A percentile compares a stretch with the other conserved stretches of the same genome.
Conservation (phyloP, 768 basidiomycete genomes). For the Lentinula guzmanii region DNA sequence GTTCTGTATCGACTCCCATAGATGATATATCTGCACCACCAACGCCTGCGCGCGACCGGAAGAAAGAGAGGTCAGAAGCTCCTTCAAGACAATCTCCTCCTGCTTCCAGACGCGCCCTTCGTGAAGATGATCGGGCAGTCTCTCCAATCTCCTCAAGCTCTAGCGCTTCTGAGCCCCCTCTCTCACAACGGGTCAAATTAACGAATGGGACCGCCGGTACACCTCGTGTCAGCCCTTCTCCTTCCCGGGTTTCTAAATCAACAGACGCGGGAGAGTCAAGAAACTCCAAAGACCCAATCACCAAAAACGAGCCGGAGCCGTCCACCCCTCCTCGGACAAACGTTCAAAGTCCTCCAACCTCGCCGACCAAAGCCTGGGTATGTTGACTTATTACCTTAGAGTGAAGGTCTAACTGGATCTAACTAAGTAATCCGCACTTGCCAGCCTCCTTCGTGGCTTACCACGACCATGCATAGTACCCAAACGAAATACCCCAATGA, state of each 20-base stretch:
- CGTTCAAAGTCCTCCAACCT: slow-evolving; percentile 5
- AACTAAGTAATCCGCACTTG: slow-evolving; percentile 7
- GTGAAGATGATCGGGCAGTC: slow-evolving; percentile 48
- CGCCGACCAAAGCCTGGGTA: slow-evolving; percentile 7
- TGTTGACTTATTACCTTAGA: background rate
- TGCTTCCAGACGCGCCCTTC: slow-evolving; percentile 19
- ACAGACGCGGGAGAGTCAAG: slow-evolving; percentile 4
- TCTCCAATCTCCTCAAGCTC: slow-evolving; percentile 73
- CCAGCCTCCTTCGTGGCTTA: slow-evolving; percentile 67
- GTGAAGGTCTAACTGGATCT: background rate
- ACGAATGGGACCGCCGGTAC: slow-evolving; percentile 39
- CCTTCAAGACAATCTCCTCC: slow-evolving; percentile 22
- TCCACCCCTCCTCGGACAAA: background rate
- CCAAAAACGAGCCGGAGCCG: background rate
- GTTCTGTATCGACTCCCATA: slow-evolving; percentile 32
- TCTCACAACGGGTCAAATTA: slow-evolving; percentile 60
- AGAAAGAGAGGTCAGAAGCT: slow-evolving; percentile 29
- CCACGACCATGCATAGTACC: slow-evolving; percentile 59
- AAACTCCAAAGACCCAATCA: background rate
- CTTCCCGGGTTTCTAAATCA: slow-evolving; percentile 18
- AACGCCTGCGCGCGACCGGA: slow-evolving; percentile 40
- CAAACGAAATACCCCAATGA: slow-evolving; percentile 75
- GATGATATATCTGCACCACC: slow-evolving; percentile 40
- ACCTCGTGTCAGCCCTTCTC: slow-evolving; percentile 4
- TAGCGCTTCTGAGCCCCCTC: slow-evolving; percentile 67